phyloP scores from a whole-genome alignment of 1,284 basidiomycete species.

The Stygiomarasmius scandens region DNA sequence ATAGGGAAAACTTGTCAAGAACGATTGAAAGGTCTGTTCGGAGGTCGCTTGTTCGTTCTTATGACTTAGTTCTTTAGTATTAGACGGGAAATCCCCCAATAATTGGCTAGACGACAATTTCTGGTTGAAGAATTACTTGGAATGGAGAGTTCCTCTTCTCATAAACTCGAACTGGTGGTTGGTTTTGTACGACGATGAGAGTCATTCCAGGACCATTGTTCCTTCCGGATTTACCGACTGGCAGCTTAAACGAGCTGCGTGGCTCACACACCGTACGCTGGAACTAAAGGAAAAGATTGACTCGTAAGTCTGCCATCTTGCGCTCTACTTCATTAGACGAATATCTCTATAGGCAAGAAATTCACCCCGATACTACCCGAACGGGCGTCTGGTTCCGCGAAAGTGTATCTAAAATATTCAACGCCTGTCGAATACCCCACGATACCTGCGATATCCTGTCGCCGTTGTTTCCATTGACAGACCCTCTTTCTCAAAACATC shows the following conservation, averaged over 20 bases:
- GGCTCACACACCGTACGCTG: constrained; percentile 77
- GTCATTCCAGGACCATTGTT: constrained; percentile 38
- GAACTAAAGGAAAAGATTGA: constrained; percentile 78
- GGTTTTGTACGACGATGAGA: constrained; percentile 69
- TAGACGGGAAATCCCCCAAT: constrained; percentile 83
- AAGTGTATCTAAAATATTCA: constrained; percentile 69
- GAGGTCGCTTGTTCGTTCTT: constrained; percentile 6
- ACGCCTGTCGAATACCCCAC: constrained; percentile 74
- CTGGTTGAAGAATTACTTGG: constrained; percentile 91
- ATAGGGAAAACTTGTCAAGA: constrained; percentile 79
- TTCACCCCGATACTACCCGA: constrained; percentile 58
- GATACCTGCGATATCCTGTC: constrained; percentile 66
- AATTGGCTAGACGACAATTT: constrained; percentile 98
- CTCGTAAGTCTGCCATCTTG: constrained; percentile 47
- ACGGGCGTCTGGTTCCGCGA: constrained; percentile 72
- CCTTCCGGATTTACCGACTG: constrained; percentile 64
- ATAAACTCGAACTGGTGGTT: constrained; percentile 99
- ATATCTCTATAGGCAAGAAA: constrained; percentile 46
- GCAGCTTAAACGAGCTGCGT: constrained; percentile 88
- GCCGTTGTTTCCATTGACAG: constrained; percentile 41
- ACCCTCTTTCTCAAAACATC: constrained; percentile 62
- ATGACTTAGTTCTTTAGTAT: constrained; percentile 49
- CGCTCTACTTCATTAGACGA: constrained; percentile 6
- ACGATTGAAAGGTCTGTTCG: constrained; percentile 71
- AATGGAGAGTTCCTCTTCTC: constrained; percentile 86